phyloP scores from a whole-genome alignment of 164 flowering plant genomes.

The Tinospora cordifolia region DNA sequence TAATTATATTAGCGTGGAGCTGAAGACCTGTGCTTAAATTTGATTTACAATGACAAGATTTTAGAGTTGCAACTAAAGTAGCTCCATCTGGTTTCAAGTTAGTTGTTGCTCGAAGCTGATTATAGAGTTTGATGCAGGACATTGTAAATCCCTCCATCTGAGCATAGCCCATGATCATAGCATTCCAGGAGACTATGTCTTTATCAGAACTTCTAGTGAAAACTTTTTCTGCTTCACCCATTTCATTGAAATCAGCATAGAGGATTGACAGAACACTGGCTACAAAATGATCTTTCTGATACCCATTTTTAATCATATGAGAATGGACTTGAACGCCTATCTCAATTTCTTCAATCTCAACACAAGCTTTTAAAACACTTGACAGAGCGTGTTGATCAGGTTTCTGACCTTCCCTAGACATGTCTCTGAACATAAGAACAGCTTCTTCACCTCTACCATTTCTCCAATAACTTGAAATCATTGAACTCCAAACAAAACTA shows the following conservation, averaged over 20 bases:
- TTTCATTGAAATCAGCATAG: slow-evolving; percentile 14
- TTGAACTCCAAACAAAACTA: slow-evolving; percentile 23
- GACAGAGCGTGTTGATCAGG: slow-evolving; percentile 25
- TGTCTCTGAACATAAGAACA: slow-evolving; percentile 15
- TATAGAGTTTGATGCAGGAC: slow-evolving; percentile 15
- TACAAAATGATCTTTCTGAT: slow-evolving; percentile 19
- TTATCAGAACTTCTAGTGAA: slow-evolving; percentile 12
- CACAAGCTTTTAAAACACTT: slow-evolving; percentile 25
- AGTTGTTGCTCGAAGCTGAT: slow-evolving; percentile 11
- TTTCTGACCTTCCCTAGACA: slow-evolving; percentile 21
- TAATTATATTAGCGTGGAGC: slow-evolving; percentile 19
- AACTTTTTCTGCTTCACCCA: slow-evolving; percentile 17
- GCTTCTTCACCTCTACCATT: slow-evolving; percentile 21
- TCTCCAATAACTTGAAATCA: slow-evolving; percentile 22
- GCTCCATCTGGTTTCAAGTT: slow-evolving; percentile 18
- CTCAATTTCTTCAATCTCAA: slow-evolving; percentile 12
- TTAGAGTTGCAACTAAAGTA: slow-evolving; percentile 20
- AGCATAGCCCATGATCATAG: slow-evolving; percentile 26
- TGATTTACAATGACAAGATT: slow-evolving; percentile 13
- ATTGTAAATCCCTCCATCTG: slow-evolving; percentile 14
- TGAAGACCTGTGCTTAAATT: slow-evolving; percentile 20
- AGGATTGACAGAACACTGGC: slow-evolving; percentile 20
- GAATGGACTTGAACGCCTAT: slow-evolving; percentile 20
- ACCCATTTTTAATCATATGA: slow-evolving; percentile 23
- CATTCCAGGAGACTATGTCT: slow-evolving; percentile 25